A percentile compares a stretch with the other conserved stretches of the same genome.
phyloP scores from a whole-genome alignment of 371 early-diverging fungal genomes.

The Chytridiales sp. region DNA sequence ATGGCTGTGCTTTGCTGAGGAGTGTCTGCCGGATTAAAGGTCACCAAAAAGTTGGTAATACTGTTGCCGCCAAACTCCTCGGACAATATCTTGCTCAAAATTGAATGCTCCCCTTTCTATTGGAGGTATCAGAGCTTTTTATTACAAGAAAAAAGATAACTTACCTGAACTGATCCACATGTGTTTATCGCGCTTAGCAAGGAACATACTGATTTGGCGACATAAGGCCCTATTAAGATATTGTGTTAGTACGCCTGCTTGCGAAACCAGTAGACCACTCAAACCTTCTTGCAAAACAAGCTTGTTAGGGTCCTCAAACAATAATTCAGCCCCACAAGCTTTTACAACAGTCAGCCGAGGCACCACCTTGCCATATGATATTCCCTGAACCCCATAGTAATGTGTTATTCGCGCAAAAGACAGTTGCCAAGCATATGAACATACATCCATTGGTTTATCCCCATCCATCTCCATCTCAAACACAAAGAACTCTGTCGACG shows the following conservation, averaged over 20 bases:
- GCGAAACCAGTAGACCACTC: not conserved
- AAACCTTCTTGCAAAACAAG: constrained; percentile 16
- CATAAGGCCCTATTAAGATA: constrained; percentile 5
- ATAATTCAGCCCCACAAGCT: constrained; percentile 12
- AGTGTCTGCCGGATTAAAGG: not conserved
- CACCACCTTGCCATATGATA: too few species aligned
- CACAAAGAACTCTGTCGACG: too few species aligned
- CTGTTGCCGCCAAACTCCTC: constrained; percentile 24
- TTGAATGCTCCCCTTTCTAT: constrained; percentile 21
- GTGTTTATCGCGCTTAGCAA: constrained; percentile 14
- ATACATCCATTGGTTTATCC: too few species aligned
- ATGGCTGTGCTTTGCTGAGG: not conserved
- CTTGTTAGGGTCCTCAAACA: constrained; percentile 12
- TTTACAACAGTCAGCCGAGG: constrained; percentile 22
- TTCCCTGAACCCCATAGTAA: too few species aligned
- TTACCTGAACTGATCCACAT: not conserved
- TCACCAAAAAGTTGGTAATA: constrained; percentile 1
- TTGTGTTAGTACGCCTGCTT: not conserved
- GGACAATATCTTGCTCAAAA: constrained; percentile 5
- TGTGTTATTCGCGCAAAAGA: too few species aligned
- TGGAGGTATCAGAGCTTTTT: not conserved
- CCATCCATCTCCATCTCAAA: too few species aligned
- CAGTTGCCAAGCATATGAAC: too few species aligned
- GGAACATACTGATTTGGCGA: constrained; percentile 10
- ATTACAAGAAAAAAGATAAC: not conserved